Evolutionary conservation across 2,329 filamentous ascomycete genomes (phyloP).

Genomic region (Fusarium torulosum): DNA sequence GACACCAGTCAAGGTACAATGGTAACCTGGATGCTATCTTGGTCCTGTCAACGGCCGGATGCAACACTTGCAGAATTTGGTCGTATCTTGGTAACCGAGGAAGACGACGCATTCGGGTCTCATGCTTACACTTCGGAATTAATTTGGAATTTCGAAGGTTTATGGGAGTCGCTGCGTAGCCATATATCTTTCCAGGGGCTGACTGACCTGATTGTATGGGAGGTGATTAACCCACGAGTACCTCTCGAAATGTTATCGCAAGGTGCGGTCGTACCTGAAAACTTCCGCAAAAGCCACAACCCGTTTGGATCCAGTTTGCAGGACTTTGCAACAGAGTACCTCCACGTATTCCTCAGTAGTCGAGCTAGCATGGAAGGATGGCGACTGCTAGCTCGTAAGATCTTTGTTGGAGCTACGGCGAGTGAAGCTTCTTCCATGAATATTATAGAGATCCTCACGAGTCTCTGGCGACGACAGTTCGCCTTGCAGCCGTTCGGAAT

Average conservation of each 20-base stretch:
- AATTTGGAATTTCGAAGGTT: too few species aligned
- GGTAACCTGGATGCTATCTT: too few species aligned
- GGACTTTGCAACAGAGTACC: background rate
- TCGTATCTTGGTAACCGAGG: too few species aligned
- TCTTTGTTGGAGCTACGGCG: background rate
- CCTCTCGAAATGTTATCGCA: background rate
- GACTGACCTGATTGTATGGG: accelerated
- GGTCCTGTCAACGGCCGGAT: too few species aligned
- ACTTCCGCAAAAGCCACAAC: background rate
- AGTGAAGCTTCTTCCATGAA: accelerated
- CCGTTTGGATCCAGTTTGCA: accelerated
- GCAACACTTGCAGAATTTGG: too few species aligned
- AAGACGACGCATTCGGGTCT: too few species aligned
- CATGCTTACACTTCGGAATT: too few species aligned
- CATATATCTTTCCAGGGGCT: background rate
- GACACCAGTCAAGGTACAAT: too few species aligned
- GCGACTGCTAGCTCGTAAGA: background rate
- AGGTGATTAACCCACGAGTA: background rate
- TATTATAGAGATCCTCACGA: accelerated
- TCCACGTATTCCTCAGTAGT: background rate
- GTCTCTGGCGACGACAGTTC: accelerated
- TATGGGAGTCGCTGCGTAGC: background rate
- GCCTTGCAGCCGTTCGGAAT: accelerated
- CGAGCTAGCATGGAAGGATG: accelerated
- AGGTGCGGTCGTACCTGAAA: accelerated